Conservation (phyloP, 495 filamentous ascomycete species). For the Podospora comata region DNA sequence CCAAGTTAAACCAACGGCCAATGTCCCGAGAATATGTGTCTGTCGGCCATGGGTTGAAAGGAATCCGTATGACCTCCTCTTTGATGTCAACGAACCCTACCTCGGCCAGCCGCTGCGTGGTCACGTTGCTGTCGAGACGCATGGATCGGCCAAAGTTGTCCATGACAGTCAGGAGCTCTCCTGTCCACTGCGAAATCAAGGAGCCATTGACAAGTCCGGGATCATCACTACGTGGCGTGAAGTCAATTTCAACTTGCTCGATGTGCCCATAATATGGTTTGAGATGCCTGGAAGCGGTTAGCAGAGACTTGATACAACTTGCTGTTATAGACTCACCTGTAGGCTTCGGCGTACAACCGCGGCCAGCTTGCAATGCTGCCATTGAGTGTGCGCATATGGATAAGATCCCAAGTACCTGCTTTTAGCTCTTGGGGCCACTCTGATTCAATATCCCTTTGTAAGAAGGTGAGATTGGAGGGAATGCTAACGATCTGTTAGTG, state of each 20-base stretch:
- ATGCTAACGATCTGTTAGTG: slow-evolving; percentile 49
- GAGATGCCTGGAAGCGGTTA: slow-evolving; percentile 58
- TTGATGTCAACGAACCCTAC: slow-evolving; percentile 84
- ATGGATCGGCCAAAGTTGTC: slow-evolving; percentile 61
- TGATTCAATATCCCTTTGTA: slow-evolving; percentile 73
- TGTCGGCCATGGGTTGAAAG: slow-evolving; percentile 74
- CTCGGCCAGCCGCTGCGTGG: slow-evolving; percentile 58
- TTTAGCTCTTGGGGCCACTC: slow-evolving; percentile 65
- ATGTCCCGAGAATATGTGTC: slow-evolving; percentile 67
- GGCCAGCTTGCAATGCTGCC: slow-evolving; percentile 81
- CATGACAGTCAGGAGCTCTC: slow-evolving; percentile 68
- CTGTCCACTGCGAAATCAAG: slow-evolving; percentile 62
- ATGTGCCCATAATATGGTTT: slow-evolving; percentile 71
- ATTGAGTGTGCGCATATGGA: slow-evolving; percentile 76
- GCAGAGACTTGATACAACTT: neutral
- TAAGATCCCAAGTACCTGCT: slow-evolving; percentile 76
- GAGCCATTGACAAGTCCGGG: slow-evolving; percentile 49
- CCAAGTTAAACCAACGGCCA: slow-evolving; percentile 83
- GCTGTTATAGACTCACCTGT: slow-evolving; percentile 48
- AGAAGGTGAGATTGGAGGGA: slow-evolving; percentile 66
- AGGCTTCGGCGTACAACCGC: slow-evolving; percentile 66
- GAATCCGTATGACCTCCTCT: slow-evolving; percentile 67
- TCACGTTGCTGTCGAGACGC: slow-evolving; percentile 59
- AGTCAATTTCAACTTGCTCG: slow-evolving; percentile 93
- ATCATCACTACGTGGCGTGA: slow-evolving; percentile 73